These are phyloP conservation scores for Xylaria sp. DNA, from an alignment of 2,329 filamentous ascomycete species.

Conservation along the genomic window DNA sequence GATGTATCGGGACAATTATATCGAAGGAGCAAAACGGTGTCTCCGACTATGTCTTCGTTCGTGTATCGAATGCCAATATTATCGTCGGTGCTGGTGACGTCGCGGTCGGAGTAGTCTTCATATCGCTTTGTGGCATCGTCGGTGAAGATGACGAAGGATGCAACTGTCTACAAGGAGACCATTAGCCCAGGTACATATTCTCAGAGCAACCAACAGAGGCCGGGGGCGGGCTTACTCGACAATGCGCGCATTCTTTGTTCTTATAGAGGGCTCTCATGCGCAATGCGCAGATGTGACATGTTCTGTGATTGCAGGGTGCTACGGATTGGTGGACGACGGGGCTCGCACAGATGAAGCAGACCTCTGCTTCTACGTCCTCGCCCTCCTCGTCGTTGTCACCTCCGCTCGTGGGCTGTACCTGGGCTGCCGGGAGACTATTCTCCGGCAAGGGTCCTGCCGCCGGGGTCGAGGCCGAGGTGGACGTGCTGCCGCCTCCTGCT, in stretches of 20 bases:
- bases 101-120: conserved; percentile 79
- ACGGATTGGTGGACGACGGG: conserved; percentile 87
- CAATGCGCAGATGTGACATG: conserved; percentile 94
- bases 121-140: conserved; percentile 84
- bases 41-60: conserved; percentile 87
- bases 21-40: conserved; percentile 85
- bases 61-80: conserved; percentile 94
- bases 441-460: conserved; percentile 26
- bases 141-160: conserved; percentile 89
- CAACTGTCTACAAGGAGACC: conserved; percentile 61
- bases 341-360: conserved; percentile 98
- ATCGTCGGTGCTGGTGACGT: conserved; percentile 82
- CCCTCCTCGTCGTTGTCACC: conserved; percentile 54
- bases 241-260: conserved; percentile 96
- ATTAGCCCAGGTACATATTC: conserved; percentile 21
- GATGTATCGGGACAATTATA: conserved; percentile 93
- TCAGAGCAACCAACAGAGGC: neutral
- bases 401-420: conserved; percentile 33
- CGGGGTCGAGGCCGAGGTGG: too few species aligned
- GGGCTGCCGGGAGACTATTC: conserved; percentile 26
- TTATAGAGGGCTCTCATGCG: conserved; percentile 95
- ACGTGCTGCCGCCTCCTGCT: conserved; percentile 52
- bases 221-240: conserved; percentile 71
- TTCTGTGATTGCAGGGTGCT: conserved; percentile 93
- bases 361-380: conserved; percentile 75